Percentiles rank a stretch among this genome's conserved stretches.
These are phyloP conservation scores for Sporothrix curviconia DNA, from an alignment of 2,329 filamentous ascomycete species.

Conservation along the genomic window DNA sequence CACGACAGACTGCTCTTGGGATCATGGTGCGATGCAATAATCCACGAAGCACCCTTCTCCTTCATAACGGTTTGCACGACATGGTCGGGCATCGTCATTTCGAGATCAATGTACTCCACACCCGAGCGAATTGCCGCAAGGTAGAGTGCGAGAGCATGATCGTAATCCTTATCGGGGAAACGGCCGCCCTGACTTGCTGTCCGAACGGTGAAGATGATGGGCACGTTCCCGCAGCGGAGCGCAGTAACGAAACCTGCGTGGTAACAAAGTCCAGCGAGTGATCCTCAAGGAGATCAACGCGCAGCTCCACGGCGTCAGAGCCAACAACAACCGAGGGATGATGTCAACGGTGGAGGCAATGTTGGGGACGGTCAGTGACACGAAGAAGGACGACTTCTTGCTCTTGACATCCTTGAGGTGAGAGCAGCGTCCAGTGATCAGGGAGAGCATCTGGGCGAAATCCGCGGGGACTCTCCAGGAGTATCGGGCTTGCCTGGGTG, in stretches of 20 bases:
- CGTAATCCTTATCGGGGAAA: constrained; percentile 70
- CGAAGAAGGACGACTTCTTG: constrained; percentile 80
- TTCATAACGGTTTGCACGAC: constrained; percentile 64
- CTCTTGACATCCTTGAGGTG: constrained; percentile 52
- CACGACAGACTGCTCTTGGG: constrained; percentile 72
- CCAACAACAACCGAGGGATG: constrained; percentile 70
- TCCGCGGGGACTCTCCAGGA: constrained; percentile 50
- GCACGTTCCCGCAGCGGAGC: constrained; percentile 49
- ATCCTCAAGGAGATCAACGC: constrained; percentile 84
- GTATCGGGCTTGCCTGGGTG: constrained; percentile 36
- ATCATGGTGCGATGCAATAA: constrained; percentile 96
- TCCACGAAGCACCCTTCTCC: constrained; percentile 63
- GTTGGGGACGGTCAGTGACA: constrained; percentile 78
- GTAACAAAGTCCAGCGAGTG: constrained; percentile 69
- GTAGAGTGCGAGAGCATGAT: constrained; percentile 70
- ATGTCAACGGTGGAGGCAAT: constrained; percentile 56
- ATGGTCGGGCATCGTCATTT: constrained; percentile 77
- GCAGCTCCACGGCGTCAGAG: constrained; percentile 85
- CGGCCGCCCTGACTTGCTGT: constrained; percentile 80
- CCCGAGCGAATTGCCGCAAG: constrained; percentile 72
- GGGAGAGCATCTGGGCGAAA: constrained; percentile 65
- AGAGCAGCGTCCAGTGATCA: constrained; percentile 57
- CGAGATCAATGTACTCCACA: constrained; percentile 87
- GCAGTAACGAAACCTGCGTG: constrained; percentile 72
- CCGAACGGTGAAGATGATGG: constrained; percentile 87